Evolutionary conservation across 2,329 filamentous ascomycete species (phyloP).

Genomic region (Catunica adiposa): DNA sequence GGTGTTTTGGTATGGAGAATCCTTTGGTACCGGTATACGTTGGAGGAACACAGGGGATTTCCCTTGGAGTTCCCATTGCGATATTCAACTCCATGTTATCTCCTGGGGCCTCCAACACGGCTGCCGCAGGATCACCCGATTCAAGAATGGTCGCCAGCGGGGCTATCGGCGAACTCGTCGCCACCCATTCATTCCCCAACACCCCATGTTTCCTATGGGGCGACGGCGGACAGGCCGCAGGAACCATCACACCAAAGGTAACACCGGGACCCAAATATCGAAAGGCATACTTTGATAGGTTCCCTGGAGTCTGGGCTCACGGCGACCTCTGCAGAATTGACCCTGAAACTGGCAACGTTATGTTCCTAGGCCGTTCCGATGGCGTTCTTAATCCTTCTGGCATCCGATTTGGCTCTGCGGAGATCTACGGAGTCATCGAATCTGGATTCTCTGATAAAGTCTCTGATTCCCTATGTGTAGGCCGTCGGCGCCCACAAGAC

Average conservation of each 20-base stretch:
- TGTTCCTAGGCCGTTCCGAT: slow-evolving; percentile 56
- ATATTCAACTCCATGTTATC: slow-evolving; percentile 56
- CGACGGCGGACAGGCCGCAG: slow-evolving; percentile 25
- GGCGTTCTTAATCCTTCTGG: slow-evolving; percentile 68
- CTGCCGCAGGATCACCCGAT: slow-evolving; percentile 22
- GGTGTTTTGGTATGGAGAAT: slow-evolving; percentile 48
- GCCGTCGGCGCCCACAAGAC: slow-evolving; percentile 48
- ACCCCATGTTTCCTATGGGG: slow-evolving; percentile 53
- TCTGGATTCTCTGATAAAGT: slow-evolving; percentile 44
- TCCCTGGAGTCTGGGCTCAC: slow-evolving; percentile 59
- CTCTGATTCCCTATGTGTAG: slow-evolving; percentile 62
- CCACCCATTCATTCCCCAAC: slow-evolving; percentile 55
- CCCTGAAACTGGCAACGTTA: slow-evolving; percentile 45
- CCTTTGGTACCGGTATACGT: slow-evolving; percentile 46
- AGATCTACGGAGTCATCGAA: slow-evolving; percentile 64
- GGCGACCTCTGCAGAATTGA: slow-evolving; percentile 64
- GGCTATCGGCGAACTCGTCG: slow-evolving; percentile 59
- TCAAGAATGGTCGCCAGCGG: slow-evolving; percentile 32
- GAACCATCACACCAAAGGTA: not conserved
- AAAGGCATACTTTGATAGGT: slow-evolving; percentile 44
- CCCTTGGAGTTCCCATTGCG: slow-evolving; percentile 33
- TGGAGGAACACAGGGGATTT: slow-evolving; percentile 35
- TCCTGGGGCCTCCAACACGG: slow-evolving; percentile 25
- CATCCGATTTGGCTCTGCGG: slow-evolving; percentile 62
- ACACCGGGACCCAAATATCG: slow-evolving; percentile 40